Percentiles rank a stretch among this genome's conserved stretches.
phyloP scores from a whole-genome alignment of 495 filamentous ascomycete species.

The Aspergillus carlsbadensis region DNA sequence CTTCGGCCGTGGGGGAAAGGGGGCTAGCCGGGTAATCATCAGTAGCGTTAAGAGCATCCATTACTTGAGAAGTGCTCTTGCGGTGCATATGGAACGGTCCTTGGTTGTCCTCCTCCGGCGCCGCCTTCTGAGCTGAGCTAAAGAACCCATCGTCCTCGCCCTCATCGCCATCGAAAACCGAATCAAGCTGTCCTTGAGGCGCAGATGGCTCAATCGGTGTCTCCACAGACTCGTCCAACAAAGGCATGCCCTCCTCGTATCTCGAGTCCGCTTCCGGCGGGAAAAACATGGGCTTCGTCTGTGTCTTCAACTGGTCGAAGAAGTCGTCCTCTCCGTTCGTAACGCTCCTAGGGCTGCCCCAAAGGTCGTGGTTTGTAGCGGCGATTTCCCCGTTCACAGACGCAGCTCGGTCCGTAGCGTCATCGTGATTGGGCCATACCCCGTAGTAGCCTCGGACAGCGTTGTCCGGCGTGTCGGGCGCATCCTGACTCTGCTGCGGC shows the following conservation, averaged over 20 bases:
- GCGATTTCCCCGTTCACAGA: slow-evolving; percentile 17
- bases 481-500: neutral
- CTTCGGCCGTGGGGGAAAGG: slow-evolving; percentile 31
- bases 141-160: slow-evolving; percentile 43
- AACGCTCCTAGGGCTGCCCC: slow-evolving; percentile 28
- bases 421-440: slow-evolving; percentile 8
- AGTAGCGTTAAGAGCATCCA: slow-evolving; percentile 31
- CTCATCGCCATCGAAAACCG: slow-evolving; percentile 38
- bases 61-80: slow-evolving; percentile 45
- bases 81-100: slow-evolving; percentile 31
- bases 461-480: neutral
- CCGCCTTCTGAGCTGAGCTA: slow-evolving; percentile 21
- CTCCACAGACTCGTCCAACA: slow-evolving; percentile 34
- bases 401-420: neutral
- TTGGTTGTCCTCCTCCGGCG: slow-evolving; percentile 6
- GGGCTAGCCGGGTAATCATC: slow-evolving; percentile 33
- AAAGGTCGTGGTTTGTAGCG: slow-evolving; percentile 26
- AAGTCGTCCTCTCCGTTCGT: slow-evolving; percentile 46
- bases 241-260: slow-evolving; percentile 48
- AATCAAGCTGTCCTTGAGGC: slow-evolving; percentile 20
- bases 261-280: slow-evolving; percentile 46
- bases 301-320: slow-evolving; percentile 49
- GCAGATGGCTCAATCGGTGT: slow-evolving; percentile 19
- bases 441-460: neutral
- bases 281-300: slow-evolving; percentile 46